These are phyloP conservation scores for Saccharomyces mikatae DNA, from an alignment of 805 yeast species.

Conservation along the genomic window DNA sequence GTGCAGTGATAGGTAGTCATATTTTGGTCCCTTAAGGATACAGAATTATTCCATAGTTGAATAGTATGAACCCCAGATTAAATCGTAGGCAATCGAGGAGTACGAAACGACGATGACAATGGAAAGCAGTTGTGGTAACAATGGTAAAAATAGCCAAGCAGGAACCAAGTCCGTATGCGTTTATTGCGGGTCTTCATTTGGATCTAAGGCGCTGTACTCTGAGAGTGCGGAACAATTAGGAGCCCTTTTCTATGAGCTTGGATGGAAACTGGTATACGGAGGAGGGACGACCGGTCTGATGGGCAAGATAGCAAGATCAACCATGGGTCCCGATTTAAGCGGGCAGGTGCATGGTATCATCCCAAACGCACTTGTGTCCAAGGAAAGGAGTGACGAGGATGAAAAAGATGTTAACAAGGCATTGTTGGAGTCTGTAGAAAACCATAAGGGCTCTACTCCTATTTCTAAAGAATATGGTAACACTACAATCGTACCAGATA, in stretches of 20 bases:
- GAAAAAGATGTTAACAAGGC: conserved; percentile 38
- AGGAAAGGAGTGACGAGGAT: conserved; percentile 48
- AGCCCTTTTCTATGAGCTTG: conserved; percentile 41
- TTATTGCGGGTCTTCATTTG: conserved; percentile 79
- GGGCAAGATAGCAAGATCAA: conserved; percentile 67
- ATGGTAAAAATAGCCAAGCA: background rate
- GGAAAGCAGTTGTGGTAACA: background rate
- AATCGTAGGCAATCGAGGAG: background rate
- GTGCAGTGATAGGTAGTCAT: background rate
- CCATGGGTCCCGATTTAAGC: conserved; percentile 35
- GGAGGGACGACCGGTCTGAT: conserved; percentile 84
- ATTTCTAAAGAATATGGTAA: conserved; percentile 53
- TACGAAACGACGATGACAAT: background rate
- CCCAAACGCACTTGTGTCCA: conserved; percentile 71
- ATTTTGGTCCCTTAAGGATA: background rate
- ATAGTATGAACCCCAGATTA: background rate
- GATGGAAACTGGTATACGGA: conserved; percentile 79
- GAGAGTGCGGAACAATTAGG: conserved; percentile 57
- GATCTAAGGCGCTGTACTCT: conserved; percentile 44
- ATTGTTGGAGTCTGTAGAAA: conserved; percentile 45
- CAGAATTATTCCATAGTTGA: background rate
- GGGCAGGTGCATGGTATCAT: conserved; percentile 80
- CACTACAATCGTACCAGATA: conserved; percentile 74
- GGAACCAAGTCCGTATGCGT: conserved; percentile 51
- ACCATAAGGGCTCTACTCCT: conserved; percentile 61